Evolutionary conservation across 2,329 filamentous ascomycete genomes (phyloP).

Genomic region (Cryphonectria japonica): DNA sequence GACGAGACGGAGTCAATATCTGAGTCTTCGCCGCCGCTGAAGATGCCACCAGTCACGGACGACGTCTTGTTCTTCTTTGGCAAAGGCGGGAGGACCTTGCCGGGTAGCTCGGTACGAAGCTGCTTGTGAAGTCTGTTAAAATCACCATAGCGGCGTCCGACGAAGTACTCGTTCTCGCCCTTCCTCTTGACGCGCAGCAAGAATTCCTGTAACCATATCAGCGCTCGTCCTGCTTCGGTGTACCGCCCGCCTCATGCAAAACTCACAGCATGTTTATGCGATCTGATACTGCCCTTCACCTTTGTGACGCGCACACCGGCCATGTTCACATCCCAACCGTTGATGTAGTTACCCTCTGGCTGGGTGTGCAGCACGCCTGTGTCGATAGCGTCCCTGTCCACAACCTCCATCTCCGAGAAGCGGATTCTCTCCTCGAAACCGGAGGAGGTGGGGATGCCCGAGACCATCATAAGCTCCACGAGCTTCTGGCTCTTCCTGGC

Average conservation of each 20-base stretch:
- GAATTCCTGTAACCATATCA: constrained; percentile 68
- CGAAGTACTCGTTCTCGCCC: constrained; percentile 74
- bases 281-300: constrained; percentile 82
- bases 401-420: constrained; percentile 95
- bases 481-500: constrained; percentile 93
- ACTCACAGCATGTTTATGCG: constrained; percentile 88
- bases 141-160: constrained; percentile 86
- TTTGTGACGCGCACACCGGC: constrained; percentile 82
- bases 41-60: constrained; percentile 54
- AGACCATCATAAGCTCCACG: constrained; percentile 99
- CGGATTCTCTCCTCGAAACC: constrained; percentile 97
- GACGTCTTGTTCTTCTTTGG: constrained; percentile 91
- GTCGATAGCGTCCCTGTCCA: constrained; percentile 91
- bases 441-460: constrained; percentile 90
- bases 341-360: constrained; percentile 88
- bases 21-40: constrained; percentile 62
- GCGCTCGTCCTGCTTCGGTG: neutral
- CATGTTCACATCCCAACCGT: constrained; percentile 97
- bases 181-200: constrained; percentile 82
- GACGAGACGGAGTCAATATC: constrained; percentile 83
- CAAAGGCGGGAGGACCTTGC: constrained; percentile 83
- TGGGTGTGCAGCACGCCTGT: constrained; percentile 84
- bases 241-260: neutral
- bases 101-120: constrained; percentile 82
- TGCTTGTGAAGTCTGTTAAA: constrained; percentile 80